Conservation (phyloP, 1,284 basidiomycete genomes). For the Cerrena zonata region DNA sequence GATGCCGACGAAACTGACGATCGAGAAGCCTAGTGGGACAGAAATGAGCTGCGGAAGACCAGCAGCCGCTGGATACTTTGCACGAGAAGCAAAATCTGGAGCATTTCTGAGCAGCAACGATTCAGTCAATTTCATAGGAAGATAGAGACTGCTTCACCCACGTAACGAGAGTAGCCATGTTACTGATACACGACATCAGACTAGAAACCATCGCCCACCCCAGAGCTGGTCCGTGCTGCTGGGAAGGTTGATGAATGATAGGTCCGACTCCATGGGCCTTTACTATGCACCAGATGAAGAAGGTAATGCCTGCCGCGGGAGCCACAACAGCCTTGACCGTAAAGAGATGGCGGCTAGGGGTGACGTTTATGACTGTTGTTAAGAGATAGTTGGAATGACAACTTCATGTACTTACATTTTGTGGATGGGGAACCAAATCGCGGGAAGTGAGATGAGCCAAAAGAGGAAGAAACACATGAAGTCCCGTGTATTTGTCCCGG, state of each 20-base stretch:
- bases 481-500: conserved; percentile 65
- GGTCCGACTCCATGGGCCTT: conserved; percentile 78
- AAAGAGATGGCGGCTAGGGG: conserved; percentile 68
- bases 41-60: conserved; percentile 69
- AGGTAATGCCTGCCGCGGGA: conserved; percentile 68
- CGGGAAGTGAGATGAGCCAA: conserved; percentile 75
- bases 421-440: conserved; percentile 78
- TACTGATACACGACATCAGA: conserved; percentile 75
- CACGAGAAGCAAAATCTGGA: conserved; percentile 74
- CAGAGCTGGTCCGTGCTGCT: conserved; percentile 62
- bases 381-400: background rate
- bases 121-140: conserved; percentile 8
- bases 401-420: conserved; percentile 48
- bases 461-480: conserved; percentile 84
- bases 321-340: conserved; percentile 72
- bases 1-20: conserved; percentile 81
- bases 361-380: conserved; percentile 3
- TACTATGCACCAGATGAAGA: conserved; percentile 78
- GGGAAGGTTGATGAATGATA: conserved; percentile 66
- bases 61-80: conserved; percentile 60
- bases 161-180: conserved; percentile 73
- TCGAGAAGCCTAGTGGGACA: conserved; percentile 69
- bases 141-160: conserved; percentile 27
- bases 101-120: conserved; percentile 48
- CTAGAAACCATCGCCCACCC: conserved; percentile 77